Percentiles rank a stretch among this genome's conserved stretches.
phyloP scores from a whole-genome alignment of 805 yeast species.

The Barnettozyma siamensis region DNA sequence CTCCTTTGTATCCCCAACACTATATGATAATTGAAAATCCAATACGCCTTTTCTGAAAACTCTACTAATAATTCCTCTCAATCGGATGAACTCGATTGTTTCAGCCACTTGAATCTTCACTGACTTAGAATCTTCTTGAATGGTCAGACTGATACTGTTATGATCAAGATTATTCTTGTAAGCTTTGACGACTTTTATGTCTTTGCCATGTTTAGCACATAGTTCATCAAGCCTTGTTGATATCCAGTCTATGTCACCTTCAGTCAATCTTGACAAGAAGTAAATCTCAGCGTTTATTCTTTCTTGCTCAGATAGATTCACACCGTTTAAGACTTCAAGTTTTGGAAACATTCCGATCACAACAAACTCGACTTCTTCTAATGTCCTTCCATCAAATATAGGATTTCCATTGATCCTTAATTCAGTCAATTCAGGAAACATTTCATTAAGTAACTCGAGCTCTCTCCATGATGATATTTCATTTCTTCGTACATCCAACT shows the following conservation, averaged over 20 bases:
- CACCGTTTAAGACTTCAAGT: constrained; percentile 52
- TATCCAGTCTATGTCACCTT: constrained; percentile 24
- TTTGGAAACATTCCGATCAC: constrained; percentile 42
- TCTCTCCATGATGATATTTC: constrained; percentile 39
- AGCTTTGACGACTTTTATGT: background rate
- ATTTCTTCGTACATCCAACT: constrained; percentile 51
- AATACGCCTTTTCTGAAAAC: constrained; percentile 20
- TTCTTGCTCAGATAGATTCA: constrained; percentile 38
- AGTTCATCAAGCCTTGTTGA: constrained; percentile 34
- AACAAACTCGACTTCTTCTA: constrained; percentile 25
- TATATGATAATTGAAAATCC: constrained; percentile 21
- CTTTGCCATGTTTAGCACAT: constrained; percentile 27
- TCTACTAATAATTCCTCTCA: constrained; percentile 29
- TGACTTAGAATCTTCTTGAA: constrained; percentile 1
- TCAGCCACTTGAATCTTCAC: constrained; percentile 20
- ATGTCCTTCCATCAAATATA: constrained; percentile 24
- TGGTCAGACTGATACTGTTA: constrained; percentile 2
- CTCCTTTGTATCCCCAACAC: constrained; percentile 20
- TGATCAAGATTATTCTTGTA: background rate
- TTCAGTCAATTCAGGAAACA: constrained; percentile 38
- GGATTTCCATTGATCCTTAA: constrained; percentile 53
- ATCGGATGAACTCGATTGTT: constrained; percentile 30
- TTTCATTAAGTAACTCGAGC: constrained; percentile 37
- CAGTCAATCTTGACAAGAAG: constrained; percentile 45
- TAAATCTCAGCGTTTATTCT: constrained; percentile 64